Conservation (phyloP, 192 early-diverging fungal species). For the Coemansia sp. region DNA sequence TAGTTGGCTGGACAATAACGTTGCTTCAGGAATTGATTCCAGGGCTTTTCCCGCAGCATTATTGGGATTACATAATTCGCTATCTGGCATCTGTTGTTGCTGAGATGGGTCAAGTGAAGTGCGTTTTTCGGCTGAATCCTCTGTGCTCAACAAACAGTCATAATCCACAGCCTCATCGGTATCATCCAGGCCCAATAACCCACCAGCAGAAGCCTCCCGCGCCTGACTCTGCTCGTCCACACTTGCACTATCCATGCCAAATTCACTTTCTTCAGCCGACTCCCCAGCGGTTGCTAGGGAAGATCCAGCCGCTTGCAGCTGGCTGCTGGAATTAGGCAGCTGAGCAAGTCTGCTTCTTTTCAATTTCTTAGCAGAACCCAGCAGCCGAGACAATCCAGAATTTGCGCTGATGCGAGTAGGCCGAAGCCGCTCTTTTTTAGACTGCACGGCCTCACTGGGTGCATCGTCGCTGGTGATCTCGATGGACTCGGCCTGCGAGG, state of each 20-base stretch:
- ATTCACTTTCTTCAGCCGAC: too few relatives aligned
- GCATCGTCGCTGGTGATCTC: conserved; percentile 34
- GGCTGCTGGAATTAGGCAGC: too few relatives aligned
- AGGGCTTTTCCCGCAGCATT: too few relatives aligned
- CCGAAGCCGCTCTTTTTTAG: neutral
- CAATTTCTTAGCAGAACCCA: neutral
- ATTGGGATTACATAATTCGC: too few relatives aligned
- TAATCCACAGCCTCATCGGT: conserved; percentile 14
- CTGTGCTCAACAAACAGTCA: conserved; percentile 37
- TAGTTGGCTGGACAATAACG: too few relatives aligned
- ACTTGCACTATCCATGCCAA: too few relatives aligned
- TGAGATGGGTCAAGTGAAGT: neutral
- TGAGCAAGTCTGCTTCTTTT: neutral
- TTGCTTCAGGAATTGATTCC: too few relatives aligned
- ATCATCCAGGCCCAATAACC: neutral
- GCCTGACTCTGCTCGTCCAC: too few relatives aligned
- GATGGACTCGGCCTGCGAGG: conserved; percentile 42
- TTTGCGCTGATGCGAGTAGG: neutral
- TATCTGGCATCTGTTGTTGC: neutral
- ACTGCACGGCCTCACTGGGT: neutral
- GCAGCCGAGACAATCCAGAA: neutral
- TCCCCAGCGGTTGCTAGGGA: too few relatives aligned
- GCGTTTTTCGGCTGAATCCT: conserved; percentile 4
- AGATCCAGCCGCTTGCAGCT: too few relatives aligned
- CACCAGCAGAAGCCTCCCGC: neutral